Conservation (phyloP, 805 yeast genomes). For the Myxozyma udenii region DNA sequence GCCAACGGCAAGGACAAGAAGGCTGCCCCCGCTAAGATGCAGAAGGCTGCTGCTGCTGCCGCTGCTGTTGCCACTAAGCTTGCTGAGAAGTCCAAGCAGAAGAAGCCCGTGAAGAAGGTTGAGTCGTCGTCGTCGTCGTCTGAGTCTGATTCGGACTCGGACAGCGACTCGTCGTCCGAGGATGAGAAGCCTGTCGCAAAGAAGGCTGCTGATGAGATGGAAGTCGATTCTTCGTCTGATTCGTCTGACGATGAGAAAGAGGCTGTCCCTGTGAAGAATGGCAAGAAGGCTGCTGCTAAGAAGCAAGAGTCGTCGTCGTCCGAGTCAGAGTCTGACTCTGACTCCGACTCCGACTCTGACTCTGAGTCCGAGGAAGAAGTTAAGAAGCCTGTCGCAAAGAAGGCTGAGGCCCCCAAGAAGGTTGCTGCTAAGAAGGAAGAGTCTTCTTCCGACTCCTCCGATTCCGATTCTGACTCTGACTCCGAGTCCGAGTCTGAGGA, state of each 20-base stretch:
- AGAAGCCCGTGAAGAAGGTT: slow-evolving; percentile 29
- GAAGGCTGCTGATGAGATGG: slow-evolving; percentile 18
- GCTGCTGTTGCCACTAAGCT: slow-evolving; percentile 37
- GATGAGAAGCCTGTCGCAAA: slow-evolving; percentile 33
- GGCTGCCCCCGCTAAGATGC: slow-evolving; percentile 22
- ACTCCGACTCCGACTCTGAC: slow-evolving; percentile 34
- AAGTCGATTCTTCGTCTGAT: slow-evolving; percentile 29
- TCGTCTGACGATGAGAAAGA: slow-evolving; percentile 15
- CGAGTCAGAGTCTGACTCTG: slow-evolving; percentile 8
- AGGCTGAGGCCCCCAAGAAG: slow-evolving; percentile 3
- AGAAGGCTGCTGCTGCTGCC: slow-evolving; percentile 31
- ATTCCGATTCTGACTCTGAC: slow-evolving; percentile 35
- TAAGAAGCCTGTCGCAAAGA: slow-evolving; percentile 32
- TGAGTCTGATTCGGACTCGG: slow-evolving; percentile 36
- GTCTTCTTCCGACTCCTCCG: slow-evolving; percentile 36
- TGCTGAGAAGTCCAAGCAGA: slow-evolving; percentile 34
- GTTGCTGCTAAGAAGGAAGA: slow-evolving; percentile 3
- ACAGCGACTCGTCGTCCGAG: slow-evolving; percentile 34
- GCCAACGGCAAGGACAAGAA: slow-evolving; percentile 26
- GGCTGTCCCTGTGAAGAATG: slow-evolving; percentile 1
- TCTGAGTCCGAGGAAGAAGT: slow-evolving; percentile 36
- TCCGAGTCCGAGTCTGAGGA: slow-evolving; percentile 18
- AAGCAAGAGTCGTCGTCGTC: slow-evolving; percentile 6
- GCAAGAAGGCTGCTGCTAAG: slow-evolving; percentile 13
- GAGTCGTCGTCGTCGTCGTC: slow-evolving; percentile 35